These are phyloP conservation scores for Lentinula raphanica DNA, from an alignment of 768 basidiomycete species.

Conservation along the genomic window DNA sequence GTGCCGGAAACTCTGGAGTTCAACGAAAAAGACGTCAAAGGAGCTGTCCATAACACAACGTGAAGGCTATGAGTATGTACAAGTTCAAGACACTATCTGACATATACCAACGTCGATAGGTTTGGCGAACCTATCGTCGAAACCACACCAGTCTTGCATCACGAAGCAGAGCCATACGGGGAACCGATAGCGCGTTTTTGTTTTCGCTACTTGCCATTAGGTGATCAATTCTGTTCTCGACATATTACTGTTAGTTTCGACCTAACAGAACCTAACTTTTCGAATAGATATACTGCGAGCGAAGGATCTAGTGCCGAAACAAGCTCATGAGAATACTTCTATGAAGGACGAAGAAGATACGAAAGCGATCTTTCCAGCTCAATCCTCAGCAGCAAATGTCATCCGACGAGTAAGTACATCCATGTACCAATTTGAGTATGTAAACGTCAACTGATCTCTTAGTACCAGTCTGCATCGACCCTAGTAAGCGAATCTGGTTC, in stretches of 20 bases:
- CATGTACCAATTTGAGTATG: too few relatives aligned
- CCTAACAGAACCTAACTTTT: too few relatives aligned
- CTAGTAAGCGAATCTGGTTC: too few relatives aligned
- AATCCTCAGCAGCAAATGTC: too few relatives aligned
- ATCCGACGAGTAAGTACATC: too few relatives aligned
- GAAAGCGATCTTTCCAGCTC: not conserved
- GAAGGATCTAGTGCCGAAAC: not conserved
- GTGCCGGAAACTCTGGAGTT: not conserved
- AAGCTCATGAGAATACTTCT: not conserved
- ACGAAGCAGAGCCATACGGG: not conserved
- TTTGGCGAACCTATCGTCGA: not conserved
- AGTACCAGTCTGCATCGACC: too few relatives aligned
- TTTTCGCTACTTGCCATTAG: conserved; percentile 2
- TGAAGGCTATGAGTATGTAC: too few relatives aligned
- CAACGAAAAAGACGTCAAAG: not conserved
- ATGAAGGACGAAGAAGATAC: not conserved
- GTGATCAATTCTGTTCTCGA: not conserved
- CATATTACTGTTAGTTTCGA: not conserved
- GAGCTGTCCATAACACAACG: not conserved
- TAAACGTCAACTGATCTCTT: too few relatives aligned
- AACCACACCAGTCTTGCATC: not conserved
- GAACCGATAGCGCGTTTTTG: not conserved
- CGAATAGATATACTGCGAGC: not conserved
- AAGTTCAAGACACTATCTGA: too few relatives aligned
- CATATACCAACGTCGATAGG: not conserved